phyloP scores from a whole-genome alignment of 176 grass and related monocot genomes.

The Alopecurus myosuroides region DNA sequence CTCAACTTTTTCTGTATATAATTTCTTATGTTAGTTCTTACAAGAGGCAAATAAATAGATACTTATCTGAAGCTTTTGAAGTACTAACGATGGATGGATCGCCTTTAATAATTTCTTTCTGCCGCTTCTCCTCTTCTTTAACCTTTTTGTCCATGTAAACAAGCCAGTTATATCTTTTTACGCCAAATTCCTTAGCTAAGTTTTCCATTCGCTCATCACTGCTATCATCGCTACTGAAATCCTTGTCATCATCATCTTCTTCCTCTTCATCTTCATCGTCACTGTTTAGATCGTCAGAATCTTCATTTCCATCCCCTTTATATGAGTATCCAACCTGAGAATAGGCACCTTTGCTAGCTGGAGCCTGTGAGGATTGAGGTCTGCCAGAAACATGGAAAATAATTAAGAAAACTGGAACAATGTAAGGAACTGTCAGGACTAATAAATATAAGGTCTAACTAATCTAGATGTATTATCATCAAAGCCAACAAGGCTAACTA shows the following conservation, averaged over 20 bases:
- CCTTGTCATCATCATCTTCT: slow-evolving; percentile 67
- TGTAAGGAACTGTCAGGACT: slow-evolving; percentile 4
- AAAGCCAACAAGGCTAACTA: background rate
- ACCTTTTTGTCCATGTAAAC: slow-evolving; percentile 94
- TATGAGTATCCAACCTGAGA: slow-evolving; percentile 97
- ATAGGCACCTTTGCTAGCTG: slow-evolving; percentile 84
- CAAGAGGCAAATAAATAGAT: background rate
- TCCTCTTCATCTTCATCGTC: slow-evolving; percentile 87
- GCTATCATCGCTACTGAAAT: slow-evolving; percentile 98
- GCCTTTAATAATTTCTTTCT: slow-evolving; percentile 96
- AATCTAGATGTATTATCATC: background rate
- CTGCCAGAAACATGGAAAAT: slow-evolving; percentile 37
- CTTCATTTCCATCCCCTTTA: slow-evolving; percentile 61
- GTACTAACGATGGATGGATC: slow-evolving; percentile 87
- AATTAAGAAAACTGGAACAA: background rate
- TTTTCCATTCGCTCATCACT: slow-evolving; percentile 90
- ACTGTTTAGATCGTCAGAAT: slow-evolving; percentile 61
- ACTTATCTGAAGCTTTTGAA: background rate
- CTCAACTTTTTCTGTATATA: slow-evolving; percentile 82
- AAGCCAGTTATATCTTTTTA: slow-evolving; percentile 98
- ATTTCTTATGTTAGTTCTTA: slow-evolving; percentile 31
- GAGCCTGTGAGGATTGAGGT: slow-evolving; percentile 66
- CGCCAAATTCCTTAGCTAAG: slow-evolving; percentile 94
- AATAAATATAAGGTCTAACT: slow-evolving; percentile 6
- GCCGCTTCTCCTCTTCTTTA: slow-evolving; percentile 91